Conservation (phyloP, 352 stramenopile species). For the Phytophthora kernoviae region DNA sequence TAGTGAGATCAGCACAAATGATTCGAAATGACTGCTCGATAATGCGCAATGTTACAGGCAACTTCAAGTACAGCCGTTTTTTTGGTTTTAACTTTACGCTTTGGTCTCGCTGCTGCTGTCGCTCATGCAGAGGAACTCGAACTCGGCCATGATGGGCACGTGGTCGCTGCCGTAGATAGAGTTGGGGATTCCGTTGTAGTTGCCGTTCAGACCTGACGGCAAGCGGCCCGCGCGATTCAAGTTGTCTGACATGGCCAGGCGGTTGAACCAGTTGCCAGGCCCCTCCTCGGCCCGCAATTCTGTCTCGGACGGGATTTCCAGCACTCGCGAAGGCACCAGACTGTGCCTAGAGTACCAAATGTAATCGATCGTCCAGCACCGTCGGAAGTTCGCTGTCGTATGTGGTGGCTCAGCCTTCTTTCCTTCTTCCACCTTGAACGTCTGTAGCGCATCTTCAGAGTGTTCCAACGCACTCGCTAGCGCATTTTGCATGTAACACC, state of each 20-base stretch:
- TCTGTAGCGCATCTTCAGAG: conserved; percentile 26
- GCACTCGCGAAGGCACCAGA: conserved; percentile 61
- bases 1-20: not conserved
- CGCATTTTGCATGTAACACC: conserved; percentile 64
- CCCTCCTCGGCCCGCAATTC: conserved; percentile 75
- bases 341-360: conserved; percentile 85
- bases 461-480: conserved; percentile 37
- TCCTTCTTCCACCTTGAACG: conserved; percentile 37
- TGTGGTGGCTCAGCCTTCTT: conserved; percentile 78
- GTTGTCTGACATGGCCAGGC: conserved; percentile 69
- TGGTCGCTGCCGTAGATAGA: conserved; percentile 86
- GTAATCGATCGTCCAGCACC: conserved; percentile 91
- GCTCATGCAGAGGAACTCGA: conserved; percentile 61
- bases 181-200: conserved; percentile 90
- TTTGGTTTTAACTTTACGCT: conserved; percentile 19
- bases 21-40: not conserved
- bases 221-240: conserved; percentile 68
- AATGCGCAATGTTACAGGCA: not conserved
- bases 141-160: conserved; percentile 86
- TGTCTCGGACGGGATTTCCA: conserved; percentile 79
- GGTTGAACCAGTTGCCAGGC: conserved; percentile 79
- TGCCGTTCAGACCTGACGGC: conserved; percentile 67
- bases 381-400: conserved; percentile 86
- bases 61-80: not conserved
- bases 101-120: conserved; percentile 31